phyloP scores from a whole-genome alignment of 352 stramenopile species.

The Pythium monospermum region DNA sequence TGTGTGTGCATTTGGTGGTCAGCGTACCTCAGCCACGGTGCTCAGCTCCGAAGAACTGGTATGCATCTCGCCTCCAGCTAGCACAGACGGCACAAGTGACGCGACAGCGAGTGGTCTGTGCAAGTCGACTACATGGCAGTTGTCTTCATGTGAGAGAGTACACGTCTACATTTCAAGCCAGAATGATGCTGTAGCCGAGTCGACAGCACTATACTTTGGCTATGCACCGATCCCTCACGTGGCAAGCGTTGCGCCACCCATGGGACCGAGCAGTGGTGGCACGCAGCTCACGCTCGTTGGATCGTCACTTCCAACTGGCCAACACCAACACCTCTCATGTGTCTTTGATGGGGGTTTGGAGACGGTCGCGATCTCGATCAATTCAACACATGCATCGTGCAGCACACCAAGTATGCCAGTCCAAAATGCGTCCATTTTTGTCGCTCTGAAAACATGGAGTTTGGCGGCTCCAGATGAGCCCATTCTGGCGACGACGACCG shows the following conservation, averaged over 20 bases:
- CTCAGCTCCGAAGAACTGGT: conserved; percentile 23
- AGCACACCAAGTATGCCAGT: conserved; percentile 21
- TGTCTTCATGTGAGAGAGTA: conserved; percentile 3
- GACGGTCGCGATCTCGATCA: conserved; percentile 26
- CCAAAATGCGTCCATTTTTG: conserved; percentile 18
- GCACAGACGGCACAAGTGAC: background rate
- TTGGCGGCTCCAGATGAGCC: conserved; percentile 8
- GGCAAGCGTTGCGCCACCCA: background rate
- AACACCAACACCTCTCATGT: conserved; percentile 32
- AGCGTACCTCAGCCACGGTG: conserved; percentile 18
- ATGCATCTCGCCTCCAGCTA: conserved; percentile 22
- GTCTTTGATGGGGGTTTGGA: conserved; percentile 34
- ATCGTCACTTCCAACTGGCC: conserved; percentile 26
- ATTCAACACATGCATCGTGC: conserved; percentile 22
- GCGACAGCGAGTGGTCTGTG: background rate
- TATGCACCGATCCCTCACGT: conserved; percentile 8
- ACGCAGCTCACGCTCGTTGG: conserved; percentile 34
- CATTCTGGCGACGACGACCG: conserved; percentile 25
- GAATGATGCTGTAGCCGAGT: conserved; percentile 2
- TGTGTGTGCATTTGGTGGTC: conserved; percentile 31
- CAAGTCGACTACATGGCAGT: no score
- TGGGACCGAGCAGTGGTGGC: conserved; percentile 27
- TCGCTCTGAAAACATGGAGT: conserved; percentile 27
- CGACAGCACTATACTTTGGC: conserved; percentile 1
- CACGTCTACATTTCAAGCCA: conserved; percentile 8